Base-by-base conservation (phyloP, 805 yeast genomes). In the Wickerhamomyces strasburgensis region DNA sequence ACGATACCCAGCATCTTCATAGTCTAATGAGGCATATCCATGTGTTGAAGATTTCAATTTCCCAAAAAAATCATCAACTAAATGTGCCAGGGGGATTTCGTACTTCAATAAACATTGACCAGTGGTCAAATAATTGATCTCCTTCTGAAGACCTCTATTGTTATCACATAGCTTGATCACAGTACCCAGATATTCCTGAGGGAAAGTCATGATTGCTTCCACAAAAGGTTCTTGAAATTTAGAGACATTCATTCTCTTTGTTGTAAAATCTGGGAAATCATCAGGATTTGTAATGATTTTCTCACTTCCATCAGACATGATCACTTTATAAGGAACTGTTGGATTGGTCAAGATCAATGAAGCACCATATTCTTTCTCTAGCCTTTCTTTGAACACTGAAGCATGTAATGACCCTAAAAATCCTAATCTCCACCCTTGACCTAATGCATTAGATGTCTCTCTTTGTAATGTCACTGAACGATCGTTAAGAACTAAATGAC, bases 381-480 rank as follows among this genome's bases (percentile, higher is more conserved):
- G 66, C 34, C 98, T 67, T 51, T 93, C 97, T 51, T 84, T 83
- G 61, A 90, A 90, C 1, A 90, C 97, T 8, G 95, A 82, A 1
- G 98, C 97, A 65, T 90, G 98, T 24, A 90, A 62, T 0, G 97
- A 86, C 0, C 98, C 98, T 21, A 90, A 64, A 56, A 90, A 90
- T 1, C 98, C 98, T 25, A 90, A 64, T 60, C 98, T 76, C 98
- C 98, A 90, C 25, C 98, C 98, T 53, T 89, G 93, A 0, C 98
- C 98, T 39, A 90, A 66, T 0, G 98, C 98, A 54, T 80, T 84
- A 0, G 97, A 89, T 0, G 95, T 85, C 51, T 90, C 97, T 50
- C 89, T 77, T 51, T 84, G 88, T 34, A 90, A 67, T 0, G 93
- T 78, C 2, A 93, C 98, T 1, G 96, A 82, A 51, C 97, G 75